Conservation (phyloP, 179 eudicot species). For the Amaranthus tricolor region DNA sequence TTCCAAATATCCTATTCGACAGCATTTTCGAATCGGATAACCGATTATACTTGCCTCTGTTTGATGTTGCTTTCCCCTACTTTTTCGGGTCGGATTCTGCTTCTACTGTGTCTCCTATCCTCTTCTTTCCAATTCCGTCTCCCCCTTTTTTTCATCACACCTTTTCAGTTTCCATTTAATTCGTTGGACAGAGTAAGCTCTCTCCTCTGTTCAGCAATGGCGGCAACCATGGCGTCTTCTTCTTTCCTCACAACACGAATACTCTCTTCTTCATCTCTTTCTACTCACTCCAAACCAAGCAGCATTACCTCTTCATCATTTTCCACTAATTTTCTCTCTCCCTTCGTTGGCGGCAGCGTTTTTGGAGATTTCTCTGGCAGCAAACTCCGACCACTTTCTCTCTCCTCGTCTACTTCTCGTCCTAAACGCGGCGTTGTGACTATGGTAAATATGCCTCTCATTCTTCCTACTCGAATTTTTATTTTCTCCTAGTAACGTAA, state of each 20-base stretch:
- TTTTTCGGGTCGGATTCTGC: no score
- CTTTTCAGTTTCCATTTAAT: no score
- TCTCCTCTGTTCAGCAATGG: slow-evolving; percentile 20
- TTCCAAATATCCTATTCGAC: no score
- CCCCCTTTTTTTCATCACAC: no score
- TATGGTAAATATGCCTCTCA: slow-evolving; percentile 44
- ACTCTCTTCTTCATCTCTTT: slow-evolving; percentile 17
- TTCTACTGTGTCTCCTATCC: no score
- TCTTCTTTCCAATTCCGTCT: no score
- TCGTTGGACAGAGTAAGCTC: no score
- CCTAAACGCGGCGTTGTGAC: slow-evolving; percentile 75
- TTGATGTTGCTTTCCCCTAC: no score
- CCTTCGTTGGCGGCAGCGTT: slow-evolving; percentile 48
- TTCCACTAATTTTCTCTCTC: slow-evolving; percentile 50
- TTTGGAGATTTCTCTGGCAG: slow-evolving; percentile 56
- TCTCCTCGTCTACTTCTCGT: slow-evolving; percentile 33
- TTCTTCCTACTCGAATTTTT: not conserved
- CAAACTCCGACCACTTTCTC: slow-evolving; percentile 54
- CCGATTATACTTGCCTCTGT: no score
- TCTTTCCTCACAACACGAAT: slow-evolving; percentile 34
- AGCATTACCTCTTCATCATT: slow-evolving; percentile 27
- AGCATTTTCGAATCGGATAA: no score
- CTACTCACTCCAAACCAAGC: not conserved
- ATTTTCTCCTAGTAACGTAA: not conserved
- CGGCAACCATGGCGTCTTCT: slow-evolving; percentile 51